Base-by-base conservation (phyloP, 352 stramenopile species). In the Blastocystis sp. region DNA sequence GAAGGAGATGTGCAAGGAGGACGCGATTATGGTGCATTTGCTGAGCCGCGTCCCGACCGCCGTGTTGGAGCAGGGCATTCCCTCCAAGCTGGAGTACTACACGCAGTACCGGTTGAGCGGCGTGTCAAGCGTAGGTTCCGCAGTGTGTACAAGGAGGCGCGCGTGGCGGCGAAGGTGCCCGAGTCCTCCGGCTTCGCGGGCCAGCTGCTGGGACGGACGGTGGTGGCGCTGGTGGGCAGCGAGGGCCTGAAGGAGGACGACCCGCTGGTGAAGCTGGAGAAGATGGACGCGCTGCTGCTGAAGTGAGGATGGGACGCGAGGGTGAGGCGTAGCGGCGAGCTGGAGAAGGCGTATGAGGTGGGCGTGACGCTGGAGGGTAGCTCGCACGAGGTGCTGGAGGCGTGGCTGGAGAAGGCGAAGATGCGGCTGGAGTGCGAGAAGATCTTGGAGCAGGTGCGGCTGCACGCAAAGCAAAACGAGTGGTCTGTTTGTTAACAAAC, bases 11-110 rank as follows among this genome's bases (percentile, higher is more conserved):
- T 34, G 48, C n/a, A 40, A 14, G 3, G 61, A 84, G 34, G 74
- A 84, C 45, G 52, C 74, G 2, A 84, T 84, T 69, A 40, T 84
- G 38, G 17, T 68, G 3, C 74, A 84, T 52, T 70, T 84, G 38
- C 19, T 84, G 19, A 43, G 24, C 21, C 64, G n/a, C 34, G 24
- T 84, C 45, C 74, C 74, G 34, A n/a, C 24, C 1, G 64, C 74
- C 1, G 69, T 38, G 7, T 11, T 69, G 43, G 24, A 84, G 54
- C 24, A 48, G 7, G 74, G 74, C 9, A 7, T 52, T 43, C 43
- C 17, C 24, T 84, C 74, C 4, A 69, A 9, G 21, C 24, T 62
- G 2, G 38, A 84, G 68, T 69, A 54, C 24, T 84, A 84, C 45
- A 45, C 48, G 6, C 11, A 65, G 74, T 84, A 69, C 43, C 19